Conservation (phyloP, 169 alveolate species). For the Plasmodium knowlesi region DNA sequence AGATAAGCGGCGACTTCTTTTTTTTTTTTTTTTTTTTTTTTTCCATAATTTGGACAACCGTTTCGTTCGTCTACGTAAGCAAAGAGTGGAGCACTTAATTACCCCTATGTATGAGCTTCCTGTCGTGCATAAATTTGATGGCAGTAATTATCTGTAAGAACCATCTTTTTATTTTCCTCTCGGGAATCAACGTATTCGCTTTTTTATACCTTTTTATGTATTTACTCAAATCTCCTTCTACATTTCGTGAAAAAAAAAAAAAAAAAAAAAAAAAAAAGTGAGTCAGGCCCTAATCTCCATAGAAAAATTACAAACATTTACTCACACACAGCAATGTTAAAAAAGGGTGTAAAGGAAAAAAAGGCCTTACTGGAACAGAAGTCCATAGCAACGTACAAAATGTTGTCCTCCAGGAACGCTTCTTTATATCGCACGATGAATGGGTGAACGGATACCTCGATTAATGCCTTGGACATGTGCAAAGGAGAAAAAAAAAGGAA, state of each 20-base stretch:
- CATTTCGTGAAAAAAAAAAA: slow-evolving; percentile 5
- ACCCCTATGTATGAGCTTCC: slow-evolving; percentile 72
- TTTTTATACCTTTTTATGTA: slow-evolving; percentile 58
- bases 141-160: slow-evolving; percentile 69
- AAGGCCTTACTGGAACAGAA: slow-evolving; percentile 36
- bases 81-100: not conserved
- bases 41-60: not conserved
- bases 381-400: slow-evolving; percentile 69
- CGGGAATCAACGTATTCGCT: slow-evolving; percentile 55
- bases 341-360: not conserved
- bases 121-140: slow-evolving; percentile 73
- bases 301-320: not conserved
- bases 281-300: not conserved
- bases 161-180: slow-evolving; percentile 69
- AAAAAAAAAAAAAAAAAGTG: not conserved
- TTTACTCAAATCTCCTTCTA: slow-evolving; percentile 65
- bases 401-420: slow-evolving; percentile 59
- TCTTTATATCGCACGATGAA: slow-evolving; percentile 74
- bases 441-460: slow-evolving; percentile 73
- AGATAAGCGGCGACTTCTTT: not conserved
- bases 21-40: not conserved
- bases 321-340: not conserved
- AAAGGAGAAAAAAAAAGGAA: not conserved
- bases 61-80: not conserved
- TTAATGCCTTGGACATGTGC: slow-evolving; percentile 31